Evolutionary conservation across 306 rosid species (phyloP), one percentile per base, ranked within the genome.

Genomic region (Biancaea sappan): DNA sequence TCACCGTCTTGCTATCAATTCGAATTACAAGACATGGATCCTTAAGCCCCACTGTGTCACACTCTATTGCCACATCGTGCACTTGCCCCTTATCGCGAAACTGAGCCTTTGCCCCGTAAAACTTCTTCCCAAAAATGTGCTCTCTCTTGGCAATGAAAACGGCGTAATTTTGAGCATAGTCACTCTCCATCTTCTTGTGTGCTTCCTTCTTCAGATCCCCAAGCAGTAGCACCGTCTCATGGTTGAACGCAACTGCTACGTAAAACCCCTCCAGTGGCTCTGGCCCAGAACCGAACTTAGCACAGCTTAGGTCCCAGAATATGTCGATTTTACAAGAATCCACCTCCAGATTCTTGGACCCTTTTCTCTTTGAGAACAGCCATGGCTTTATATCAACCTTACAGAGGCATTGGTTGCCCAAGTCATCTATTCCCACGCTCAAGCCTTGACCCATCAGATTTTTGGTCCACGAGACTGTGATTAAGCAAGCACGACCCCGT

Each of bases 321-420:
- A 94, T 77, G 18, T 85, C 88, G 38, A 89, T 22, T 77, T 86
- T 89, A 19, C 85, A 56, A 2, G 90, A 86, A 51, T 88, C 82
- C 41, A 84, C 80, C 64, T 91, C 98, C 51, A 87, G 65, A 78
- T 72, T 93, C 83, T 77, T 93, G 10, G 81, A 93, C 56, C 97
- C 97, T 85, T 85, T 93, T 77, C 89, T 80, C 84, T 82, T 93
- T 7, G 90, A 88, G 86, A 93, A 93, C 13, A 93, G 34, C 98
- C 96, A 91, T 41, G 98, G 97, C 88, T 93, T 93, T 64, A 93
- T 85, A 32, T 93, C 98, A 26, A 88, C 80, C 79, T 89, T 93
- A 59, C 92, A 83, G 52, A 86, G 88, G 75, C 88, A 87, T 28
- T 84, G 88, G 28, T 82, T 86, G 44, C 80, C 44, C 13, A 86